These are phyloP conservation scores for Fusarium agapanthi DNA, from an alignment of 2,329 filamentous ascomycete genomes.

Conservation along the genomic window DNA sequence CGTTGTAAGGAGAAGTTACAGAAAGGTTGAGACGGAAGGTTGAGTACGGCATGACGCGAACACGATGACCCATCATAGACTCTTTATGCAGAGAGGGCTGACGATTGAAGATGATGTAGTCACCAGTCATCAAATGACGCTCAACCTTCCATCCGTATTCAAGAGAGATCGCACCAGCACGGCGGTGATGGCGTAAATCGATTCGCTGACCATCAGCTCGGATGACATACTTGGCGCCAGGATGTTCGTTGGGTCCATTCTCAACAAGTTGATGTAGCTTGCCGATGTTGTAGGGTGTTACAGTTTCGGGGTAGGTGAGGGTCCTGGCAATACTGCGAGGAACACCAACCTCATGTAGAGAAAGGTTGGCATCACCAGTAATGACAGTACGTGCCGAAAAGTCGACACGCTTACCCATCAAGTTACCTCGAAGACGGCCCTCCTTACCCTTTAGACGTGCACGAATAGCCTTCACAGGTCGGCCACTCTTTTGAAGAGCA, in stretches of 20 bases:
- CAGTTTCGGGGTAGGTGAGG: slow-evolving; percentile 94
- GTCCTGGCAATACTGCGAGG: slow-evolving; percentile 92
- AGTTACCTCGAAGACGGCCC: slow-evolving; percentile 93
- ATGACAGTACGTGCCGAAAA: slow-evolving; percentile 99
- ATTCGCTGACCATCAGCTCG: slow-evolving; percentile 93
- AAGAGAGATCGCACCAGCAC: slow-evolving; percentile 83
- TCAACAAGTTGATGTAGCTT: slow-evolving; percentile 89
- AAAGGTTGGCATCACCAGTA: slow-evolving; percentile 96
- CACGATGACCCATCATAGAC: slow-evolving; percentile 99
- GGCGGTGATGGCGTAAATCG: slow-evolving; percentile 91
- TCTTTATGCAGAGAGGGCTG: slow-evolving; percentile 99
- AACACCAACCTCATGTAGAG: slow-evolving; percentile 96
- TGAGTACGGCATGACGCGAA: slow-evolving; percentile 98
- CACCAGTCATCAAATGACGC: slow-evolving; percentile 92
- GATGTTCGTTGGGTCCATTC: slow-evolving; percentile 94
- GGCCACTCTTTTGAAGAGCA: slow-evolving; percentile 94
- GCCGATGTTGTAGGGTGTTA: slow-evolving; percentile 97
- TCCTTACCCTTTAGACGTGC: slow-evolving; percentile 99
- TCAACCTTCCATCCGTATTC: slow-evolving; percentile 99
- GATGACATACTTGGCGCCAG: slow-evolving; percentile 96
- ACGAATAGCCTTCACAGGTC: slow-evolving; percentile 95
- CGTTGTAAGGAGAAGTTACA: slow-evolving; percentile 98
- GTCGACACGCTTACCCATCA: slow-evolving; percentile 99
- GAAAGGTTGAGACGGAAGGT: slow-evolving; percentile 98
- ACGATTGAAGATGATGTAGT: slow-evolving; percentile 99